These are phyloP conservation scores for Cladobotryum protrusum DNA, from an alignment of 2,329 filamentous ascomycete genomes.

Conservation along the genomic window DNA sequence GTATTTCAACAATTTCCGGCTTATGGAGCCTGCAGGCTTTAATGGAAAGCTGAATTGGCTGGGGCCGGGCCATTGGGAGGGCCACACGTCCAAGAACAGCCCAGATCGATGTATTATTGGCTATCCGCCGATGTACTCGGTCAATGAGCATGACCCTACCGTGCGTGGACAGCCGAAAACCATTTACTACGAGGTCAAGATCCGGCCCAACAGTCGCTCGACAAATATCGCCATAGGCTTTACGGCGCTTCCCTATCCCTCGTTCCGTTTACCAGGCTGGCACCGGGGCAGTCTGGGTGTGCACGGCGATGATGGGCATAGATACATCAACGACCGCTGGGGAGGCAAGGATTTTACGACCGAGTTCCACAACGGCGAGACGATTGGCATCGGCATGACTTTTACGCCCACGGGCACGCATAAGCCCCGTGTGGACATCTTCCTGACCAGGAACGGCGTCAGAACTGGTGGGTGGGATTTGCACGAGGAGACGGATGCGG, in stretches of 20 bases:
- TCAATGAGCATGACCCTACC: slow-evolving; percentile 51
- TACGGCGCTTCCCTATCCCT: slow-evolving; percentile 67
- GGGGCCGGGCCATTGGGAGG: slow-evolving; percentile 47
- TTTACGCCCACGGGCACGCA: slow-evolving; percentile 36
- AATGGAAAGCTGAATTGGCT: slow-evolving; percentile 40
- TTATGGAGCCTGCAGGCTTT: slow-evolving; percentile 46
- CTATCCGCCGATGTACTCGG: slow-evolving; percentile 63
- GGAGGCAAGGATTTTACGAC: slow-evolving; percentile 64
- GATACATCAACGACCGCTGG: slow-evolving; percentile 68
- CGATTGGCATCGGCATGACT: slow-evolving; percentile 65
- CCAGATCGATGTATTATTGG: slow-evolving; percentile 60
- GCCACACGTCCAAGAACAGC: slow-evolving; percentile 34
- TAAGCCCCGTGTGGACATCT: slow-evolving; percentile 36
- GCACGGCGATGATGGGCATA: slow-evolving; percentile 74
- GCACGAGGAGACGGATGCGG: slow-evolving; percentile 64
- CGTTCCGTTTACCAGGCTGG: slow-evolving; percentile 75
- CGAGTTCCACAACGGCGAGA: slow-evolving; percentile 59
- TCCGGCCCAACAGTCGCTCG: slow-evolving; percentile 42
- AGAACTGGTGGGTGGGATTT: slow-evolving; percentile 61
- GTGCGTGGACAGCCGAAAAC: slow-evolving; percentile 38
- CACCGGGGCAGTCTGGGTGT: slow-evolving; percentile 68
- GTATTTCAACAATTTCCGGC: slow-evolving; percentile 44
- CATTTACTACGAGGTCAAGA: slow-evolving; percentile 67
- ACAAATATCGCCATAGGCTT: slow-evolving; percentile 61
- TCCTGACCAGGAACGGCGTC: slow-evolving; percentile 64